Evolutionary conservation across 345 rosid species (phyloP), one percentile per base, ranked within the genome.

Genomic region (Salix udensis): DNA sequence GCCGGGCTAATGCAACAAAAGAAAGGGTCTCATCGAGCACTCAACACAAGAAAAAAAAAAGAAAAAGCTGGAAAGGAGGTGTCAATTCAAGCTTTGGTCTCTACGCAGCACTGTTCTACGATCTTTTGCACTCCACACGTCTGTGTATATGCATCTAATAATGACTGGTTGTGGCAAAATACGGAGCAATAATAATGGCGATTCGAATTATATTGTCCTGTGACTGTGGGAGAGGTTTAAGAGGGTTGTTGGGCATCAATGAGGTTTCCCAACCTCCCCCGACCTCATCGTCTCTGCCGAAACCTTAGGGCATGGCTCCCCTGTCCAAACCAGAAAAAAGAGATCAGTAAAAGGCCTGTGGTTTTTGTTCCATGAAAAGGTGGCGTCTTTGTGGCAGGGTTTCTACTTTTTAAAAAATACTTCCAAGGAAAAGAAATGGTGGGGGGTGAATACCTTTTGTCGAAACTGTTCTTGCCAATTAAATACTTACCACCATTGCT

Each of bases 21-120:
- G 76, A 18, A 74, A 50, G 21, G 39, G 77, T 81, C 85, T 73
- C 70, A 85, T 85, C 85, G 53, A 44, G 74, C 85, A 81, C 86
- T 83, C 85, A 67, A 84, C 53, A 73, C 82, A 73, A 79, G 76
- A 81, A 81, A 81, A 42, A 68, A 68, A 7, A 81, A 81, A 81
- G 11, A 68, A 68, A 4, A 30, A 64, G 68, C 4, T 68, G 71
- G 53, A 84, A 80, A 78, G 83, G 61, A 16, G 4, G 28, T 26
- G 89, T 86, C 84, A 67, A 74, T 79, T 71, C 18, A 31, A 30
- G 68, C 4, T 10, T 14, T 58, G 67, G 36, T 50, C 44, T 70
- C 7, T 44, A 30, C 16, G 14, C 19, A 76, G 12, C 4, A 28
- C 67, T 71, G 30, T 37, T 31, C 16, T n/a, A 65, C 18, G 30